A percentile compares a stretch with the other conserved stretches of the same genome.
These are phyloP conservation scores for Periconia sp. DNA, from an alignment of 2,329 filamentous ascomycete species.

Conservation along the genomic window DNA sequence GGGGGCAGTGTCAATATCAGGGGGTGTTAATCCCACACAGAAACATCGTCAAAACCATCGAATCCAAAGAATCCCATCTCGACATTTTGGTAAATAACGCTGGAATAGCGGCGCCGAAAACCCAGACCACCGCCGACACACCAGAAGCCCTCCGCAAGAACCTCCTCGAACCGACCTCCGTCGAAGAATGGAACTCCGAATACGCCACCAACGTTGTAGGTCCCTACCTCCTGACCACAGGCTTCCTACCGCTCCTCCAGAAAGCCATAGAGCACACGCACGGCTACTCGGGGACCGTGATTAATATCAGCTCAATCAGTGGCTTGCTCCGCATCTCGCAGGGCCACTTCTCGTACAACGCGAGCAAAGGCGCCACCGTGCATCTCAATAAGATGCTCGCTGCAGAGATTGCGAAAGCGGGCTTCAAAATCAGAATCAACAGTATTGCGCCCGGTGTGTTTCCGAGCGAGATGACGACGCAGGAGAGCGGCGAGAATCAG, in stretches of 20 bases:
- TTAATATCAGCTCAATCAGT: slow-evolving; percentile 52
- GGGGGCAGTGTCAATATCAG: too few species aligned
- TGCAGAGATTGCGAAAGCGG: slow-evolving; percentile 53
- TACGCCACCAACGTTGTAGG: slow-evolving; percentile 52
- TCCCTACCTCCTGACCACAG: slow-evolving; percentile 50
- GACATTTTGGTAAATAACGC: slow-evolving; percentile 53
- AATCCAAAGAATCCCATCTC: slow-evolving; percentile 48
- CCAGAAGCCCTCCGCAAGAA: slow-evolving; percentile 49
- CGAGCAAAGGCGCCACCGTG: slow-evolving; percentile 54
- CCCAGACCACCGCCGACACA: slow-evolving; percentile 39
- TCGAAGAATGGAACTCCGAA: slow-evolving; percentile 49
- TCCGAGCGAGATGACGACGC: slow-evolving; percentile 60
- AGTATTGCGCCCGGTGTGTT: slow-evolving; percentile 61
- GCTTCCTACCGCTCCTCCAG: slow-evolving; percentile 50
- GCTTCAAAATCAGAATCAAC: slow-evolving; percentile 59
- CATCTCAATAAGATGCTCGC: slow-evolving; percentile 60
- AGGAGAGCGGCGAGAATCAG: slow-evolving; percentile 54
- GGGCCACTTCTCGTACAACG: slow-evolving; percentile 53
- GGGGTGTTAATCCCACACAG: too few species aligned
- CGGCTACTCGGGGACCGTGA: slow-evolving; percentile 48
- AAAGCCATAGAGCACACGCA: slow-evolving; percentile 45
- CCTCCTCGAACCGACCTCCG: slow-evolving; percentile 47
- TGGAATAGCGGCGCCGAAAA: slow-evolving; percentile 46
- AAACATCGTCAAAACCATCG: slow-evolving; percentile 47
- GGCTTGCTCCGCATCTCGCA: slow-evolving; percentile 51